A percentile compares a stretch with the other conserved stretches of the same genome.
These are phyloP conservation scores for Neopestalotiopsis sp. DNA, from an alignment of 2,329 filamentous ascomycete species.

Conservation along the genomic window DNA sequence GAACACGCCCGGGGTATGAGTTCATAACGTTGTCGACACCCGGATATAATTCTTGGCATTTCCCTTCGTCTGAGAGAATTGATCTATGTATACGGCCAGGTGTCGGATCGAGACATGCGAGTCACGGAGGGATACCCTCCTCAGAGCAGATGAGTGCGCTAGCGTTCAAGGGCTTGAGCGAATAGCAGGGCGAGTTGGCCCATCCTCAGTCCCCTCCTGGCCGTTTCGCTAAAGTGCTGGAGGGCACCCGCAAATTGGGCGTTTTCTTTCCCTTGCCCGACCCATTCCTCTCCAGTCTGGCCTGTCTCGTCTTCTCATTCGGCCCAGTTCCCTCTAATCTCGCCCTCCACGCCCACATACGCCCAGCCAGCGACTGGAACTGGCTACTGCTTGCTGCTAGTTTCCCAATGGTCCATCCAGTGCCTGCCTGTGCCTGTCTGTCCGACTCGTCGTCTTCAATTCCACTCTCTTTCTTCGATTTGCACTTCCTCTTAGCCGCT, in stretches of 20 bases:
- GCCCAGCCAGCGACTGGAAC: background rate
- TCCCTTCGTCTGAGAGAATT: background rate
- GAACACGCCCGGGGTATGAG: background rate
- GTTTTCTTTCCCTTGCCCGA: constrained; percentile 24
- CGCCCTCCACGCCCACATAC: background rate
- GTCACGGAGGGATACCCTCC: background rate
- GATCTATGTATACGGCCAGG: constrained; percentile 1
- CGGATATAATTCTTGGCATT: background rate
- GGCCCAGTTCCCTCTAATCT: background rate
- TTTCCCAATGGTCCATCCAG: background rate
- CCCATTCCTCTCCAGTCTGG: constrained; percentile 12
- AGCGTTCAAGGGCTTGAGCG: constrained; percentile 12
- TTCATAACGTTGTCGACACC: background rate
- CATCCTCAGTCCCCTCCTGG: constrained; percentile 15
- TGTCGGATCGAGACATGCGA: background rate
- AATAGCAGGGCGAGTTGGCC: constrained; percentile 24
- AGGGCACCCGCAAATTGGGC: constrained; percentile 28
- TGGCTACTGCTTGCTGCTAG: background rate
- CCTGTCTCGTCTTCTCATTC: constrained; percentile 1
- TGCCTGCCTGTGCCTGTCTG: background rate
- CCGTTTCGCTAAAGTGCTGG: constrained; percentile 26
- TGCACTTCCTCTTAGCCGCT: constrained; percentile 1
- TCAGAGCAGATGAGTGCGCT: constrained; percentile 5
- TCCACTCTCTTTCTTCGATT: background rate
- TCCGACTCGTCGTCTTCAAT: background rate